Evolutionary conservation across 139 green algal genomes (phyloP), one percentile per base, ranked within the genome.

Genomic region (Chlorella sorokiniana): DNA sequence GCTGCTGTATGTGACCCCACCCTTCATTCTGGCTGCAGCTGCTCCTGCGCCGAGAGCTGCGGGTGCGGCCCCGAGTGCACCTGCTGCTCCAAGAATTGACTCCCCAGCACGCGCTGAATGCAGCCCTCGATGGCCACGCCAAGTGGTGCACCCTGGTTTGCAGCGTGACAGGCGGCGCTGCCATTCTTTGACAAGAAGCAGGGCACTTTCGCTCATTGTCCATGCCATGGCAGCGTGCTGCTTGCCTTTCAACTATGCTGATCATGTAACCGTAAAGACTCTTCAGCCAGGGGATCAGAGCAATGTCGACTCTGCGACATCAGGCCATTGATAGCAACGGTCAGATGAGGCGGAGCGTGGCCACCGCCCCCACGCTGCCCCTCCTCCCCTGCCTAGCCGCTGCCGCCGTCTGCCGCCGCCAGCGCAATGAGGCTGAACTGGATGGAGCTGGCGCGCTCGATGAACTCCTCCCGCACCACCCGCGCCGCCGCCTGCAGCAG

Each of bases 351-450:
- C n/a, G n/a, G 9, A 22, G 62, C 31, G 23, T 31, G 3, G 31
- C 6, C n/a, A 3, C 27, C 4, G 61, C 3, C 27, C 61, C 64
- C n/a, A 22, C 10, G 33, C 6, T 35, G 9, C 52, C 22, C 27
- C n/a, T 4, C 23, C 29, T n/a, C 69, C 3, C 20, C 37, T 52
- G 37, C 37, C 4, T 48, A 33, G 18, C 65, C 22, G 37, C n/a
- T 52, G 10, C 52, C 73, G 16, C 35, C 73, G 54, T 42, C 63
- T 33, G 73, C 45, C 38, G 82, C 45, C 0, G 45, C 88, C 31
- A 95, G 81, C 18, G 92, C 91, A 16, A 94, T 88, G 0, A 93
- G 71, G 64, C 85, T 91, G 81, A 96, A 96, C 48, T 89, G 86
- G 33, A 95, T 54, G 63, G 70, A 51, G 48, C 84, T 56, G 5